Evolutionary conservation across 768 basidiomycete species (phyloP).

Genomic region (Rhodotorula kratochvilovae): DNA sequence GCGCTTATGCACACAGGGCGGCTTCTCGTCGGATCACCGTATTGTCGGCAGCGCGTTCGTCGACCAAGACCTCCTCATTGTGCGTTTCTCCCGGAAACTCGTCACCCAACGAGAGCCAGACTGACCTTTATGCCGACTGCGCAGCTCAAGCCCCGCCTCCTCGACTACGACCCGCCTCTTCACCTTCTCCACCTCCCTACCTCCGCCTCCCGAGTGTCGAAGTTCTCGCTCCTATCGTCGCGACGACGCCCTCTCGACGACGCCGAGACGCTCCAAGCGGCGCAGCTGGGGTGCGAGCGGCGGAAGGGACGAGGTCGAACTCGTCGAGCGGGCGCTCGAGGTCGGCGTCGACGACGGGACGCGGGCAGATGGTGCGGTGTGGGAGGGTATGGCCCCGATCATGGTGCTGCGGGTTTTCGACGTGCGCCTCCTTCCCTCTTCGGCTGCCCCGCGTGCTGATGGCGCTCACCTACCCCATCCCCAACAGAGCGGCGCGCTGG

Average conservation of each 20-base stretch:
- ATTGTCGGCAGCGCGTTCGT: neutral
- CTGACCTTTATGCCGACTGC: neutral
- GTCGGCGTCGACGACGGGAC: neutral
- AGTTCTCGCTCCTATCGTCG: neutral
- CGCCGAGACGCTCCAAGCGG: neutral
- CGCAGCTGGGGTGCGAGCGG: neutral
- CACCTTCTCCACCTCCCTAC: neutral
- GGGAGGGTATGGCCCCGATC: neutral
- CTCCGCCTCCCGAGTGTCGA: neutral
- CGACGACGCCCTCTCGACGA: too few relatives aligned
- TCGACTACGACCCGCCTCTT: neutral
- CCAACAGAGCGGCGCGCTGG: neutral
- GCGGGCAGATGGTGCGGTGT: too few relatives aligned
- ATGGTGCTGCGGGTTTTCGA: neutral
- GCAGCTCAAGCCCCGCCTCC: neutral
- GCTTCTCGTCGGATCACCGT: neutral
- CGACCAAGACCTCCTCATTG: neutral
- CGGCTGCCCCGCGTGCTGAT: too few relatives aligned
- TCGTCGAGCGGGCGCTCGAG: neutral
- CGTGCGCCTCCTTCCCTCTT: neutral
- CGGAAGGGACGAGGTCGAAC: rapidly evolving
- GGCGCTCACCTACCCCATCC: too few relatives aligned
- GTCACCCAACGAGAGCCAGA: too few relatives aligned
- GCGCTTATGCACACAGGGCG: neutral
- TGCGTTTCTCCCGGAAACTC: neutral